phyloP scores from a whole-genome alignment of 306 rosid genomes.

The Corylus avellana region DNA sequence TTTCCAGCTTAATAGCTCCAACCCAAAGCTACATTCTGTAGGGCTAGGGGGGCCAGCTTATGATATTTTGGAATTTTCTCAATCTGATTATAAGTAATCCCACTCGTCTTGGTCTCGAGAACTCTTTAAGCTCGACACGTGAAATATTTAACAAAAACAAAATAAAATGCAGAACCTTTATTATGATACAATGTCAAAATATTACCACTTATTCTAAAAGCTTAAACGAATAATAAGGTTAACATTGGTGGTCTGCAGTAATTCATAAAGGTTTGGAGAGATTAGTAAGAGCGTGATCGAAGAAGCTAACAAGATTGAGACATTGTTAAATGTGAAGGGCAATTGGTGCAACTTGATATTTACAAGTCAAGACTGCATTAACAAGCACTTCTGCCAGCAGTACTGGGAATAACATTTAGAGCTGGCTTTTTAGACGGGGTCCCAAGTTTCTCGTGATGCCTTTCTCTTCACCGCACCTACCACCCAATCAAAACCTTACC shows the following conservation, averaged over 20 bases:
- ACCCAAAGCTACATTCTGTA: background rate
- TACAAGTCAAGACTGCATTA: background rate
- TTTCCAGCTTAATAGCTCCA: background rate
- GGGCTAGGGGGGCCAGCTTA: background rate
- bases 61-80: background rate
- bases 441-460: conserved; percentile 53
- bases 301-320: background rate
- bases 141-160: too few relatives aligned
- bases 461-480: conserved; percentile 42
- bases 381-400: background rate
- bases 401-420: conserved; percentile 6
- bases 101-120: too few relatives aligned
- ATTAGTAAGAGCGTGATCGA: background rate
- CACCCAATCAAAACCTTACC: conserved; percentile 28
- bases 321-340: background rate
- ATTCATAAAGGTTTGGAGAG: background rate
- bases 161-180: too few relatives aligned
- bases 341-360: background rate
- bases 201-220: too few relatives aligned
- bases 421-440: background rate
- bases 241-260: background rate
- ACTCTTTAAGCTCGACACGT: too few relatives aligned
- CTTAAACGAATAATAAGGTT: too few relatives aligned
- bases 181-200: too few relatives aligned
- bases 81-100: too few relatives aligned